Evolutionary conservation across 768 basidiomycete genomes (phyloP), one percentile per base, ranked within the genome.

Genomic region (Suillus brevipes): DNA sequence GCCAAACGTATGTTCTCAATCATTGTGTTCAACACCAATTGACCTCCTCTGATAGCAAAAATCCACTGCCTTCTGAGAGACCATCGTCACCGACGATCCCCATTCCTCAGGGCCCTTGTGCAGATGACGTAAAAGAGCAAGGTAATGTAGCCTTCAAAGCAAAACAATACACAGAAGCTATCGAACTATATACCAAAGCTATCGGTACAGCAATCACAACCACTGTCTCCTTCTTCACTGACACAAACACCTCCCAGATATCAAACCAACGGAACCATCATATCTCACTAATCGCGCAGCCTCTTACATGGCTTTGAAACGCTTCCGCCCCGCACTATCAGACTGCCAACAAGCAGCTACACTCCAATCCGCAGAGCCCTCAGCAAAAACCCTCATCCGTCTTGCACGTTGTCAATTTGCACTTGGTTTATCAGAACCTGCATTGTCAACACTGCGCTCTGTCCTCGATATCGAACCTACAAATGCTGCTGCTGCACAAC

Each of bases 271-370:
- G 4, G 90, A 95, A 75, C 87, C 93, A 0, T 83, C 90, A 3
- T 95, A 90, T 72, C 80, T 89, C 66, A 92, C 92, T 0, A 96
- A 96, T 74, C 87, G 94, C 36, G 94, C 94, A 0, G 94, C 94
- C 0, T 89, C 93, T 2, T 86, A 89, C 73, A 95, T 96, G 86
- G 86, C 87, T 0, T 73, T 91, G 60, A 94, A 94, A 73, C 85
- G 85, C 40, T 95, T 90, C 81, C 82, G 86, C 38, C 78, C 80
- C 0, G 94, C 94, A 0, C 80, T 95, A 20, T 83, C 82, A 43
- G 94, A 96, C 72, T 95, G 92, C 71, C 92, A 92, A 74, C 81
- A 81, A 42, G 94, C 93, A 5, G 82, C 85, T 0, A 76, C 85
- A 0, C 79, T 94, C 6, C 91, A 94, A 77, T 75, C 87, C 9